These are phyloP conservation scores for Verticillium alfalfae DNA, from an alignment of 2,329 filamentous ascomycete genomes.

Conservation along the genomic window DNA sequence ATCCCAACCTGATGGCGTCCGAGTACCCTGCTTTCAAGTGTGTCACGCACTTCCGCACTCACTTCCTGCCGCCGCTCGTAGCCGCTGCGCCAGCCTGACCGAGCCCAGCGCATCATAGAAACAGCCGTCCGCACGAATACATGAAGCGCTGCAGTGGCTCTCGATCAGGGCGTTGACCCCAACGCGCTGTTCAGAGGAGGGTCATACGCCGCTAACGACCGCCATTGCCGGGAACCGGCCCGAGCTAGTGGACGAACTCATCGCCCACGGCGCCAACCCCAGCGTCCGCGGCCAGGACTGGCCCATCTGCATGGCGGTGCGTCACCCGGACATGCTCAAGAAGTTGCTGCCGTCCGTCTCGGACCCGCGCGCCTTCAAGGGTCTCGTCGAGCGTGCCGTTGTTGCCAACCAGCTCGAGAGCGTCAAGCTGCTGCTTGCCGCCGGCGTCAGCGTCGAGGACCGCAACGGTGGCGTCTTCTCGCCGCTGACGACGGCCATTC, in stretches of 20 bases:
- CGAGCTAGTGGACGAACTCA: slow-evolving; percentile 54
- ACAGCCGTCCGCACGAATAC: slow-evolving; percentile 56
- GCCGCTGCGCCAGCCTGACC: slow-evolving; percentile 52
- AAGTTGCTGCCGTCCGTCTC: slow-evolving; percentile 51
- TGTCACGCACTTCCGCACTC: slow-evolving; percentile 57
- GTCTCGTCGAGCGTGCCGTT: slow-evolving; percentile 63
- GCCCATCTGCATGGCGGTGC: slow-evolving; percentile 65
- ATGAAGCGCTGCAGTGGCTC: slow-evolving; percentile 50
- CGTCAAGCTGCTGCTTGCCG: slow-evolving; percentile 58
- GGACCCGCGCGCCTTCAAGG: slow-evolving; percentile 58
- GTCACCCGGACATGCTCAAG: slow-evolving; percentile 52
- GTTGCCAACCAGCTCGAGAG: slow-evolving; percentile 61
- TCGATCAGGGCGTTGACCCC: slow-evolving; percentile 53
- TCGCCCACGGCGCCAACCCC: slow-evolving; percentile 55
- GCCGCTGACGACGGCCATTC: slow-evolving; percentile 61
- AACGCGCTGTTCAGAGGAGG: slow-evolving; percentile 54
- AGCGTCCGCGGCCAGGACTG: slow-evolving; percentile 62
- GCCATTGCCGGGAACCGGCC: slow-evolving; percentile 56
- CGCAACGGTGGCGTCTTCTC: slow-evolving; percentile 70
- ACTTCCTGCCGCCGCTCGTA: slow-evolving; percentile 54
- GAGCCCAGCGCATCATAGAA: slow-evolving; percentile 60
- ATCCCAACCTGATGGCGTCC: slow-evolving; percentile 56
- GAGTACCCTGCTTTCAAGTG: slow-evolving; percentile 66
- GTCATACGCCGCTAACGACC: slow-evolving; percentile 58
- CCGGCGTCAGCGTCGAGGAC: slow-evolving; percentile 64